Base-by-base conservation (phyloP, 2,329 filamentous ascomycete genomes). In the Coniochaeta prunicola region DNA sequence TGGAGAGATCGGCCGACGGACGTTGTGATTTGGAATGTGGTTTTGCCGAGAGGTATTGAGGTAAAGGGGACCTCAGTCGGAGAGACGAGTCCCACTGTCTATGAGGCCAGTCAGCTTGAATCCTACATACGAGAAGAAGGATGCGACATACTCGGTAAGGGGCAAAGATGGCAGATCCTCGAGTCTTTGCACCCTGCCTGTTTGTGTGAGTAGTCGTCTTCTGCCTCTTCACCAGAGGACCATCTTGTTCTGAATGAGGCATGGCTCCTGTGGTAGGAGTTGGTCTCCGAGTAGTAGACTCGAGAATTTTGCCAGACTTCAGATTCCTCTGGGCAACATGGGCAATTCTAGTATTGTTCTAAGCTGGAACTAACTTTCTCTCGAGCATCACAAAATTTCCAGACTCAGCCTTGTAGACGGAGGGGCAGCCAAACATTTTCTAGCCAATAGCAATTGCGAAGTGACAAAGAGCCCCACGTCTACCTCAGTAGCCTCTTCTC, bases 1-100 rank as follows among this genome's bases (percentile, higher is more conserved):
- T 99, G 94, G 53, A 99, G 82, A 60, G 88, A 91, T 67, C 87
- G 85, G 62, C 93, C 94, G 62, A 96, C 90, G 0, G 91, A 97
- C 31, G 94, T 99, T 34, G 94, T 97, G 73, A 99, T 91, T 72
- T 99, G 94, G 70, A 96, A 99, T 3, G 92, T 96, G 0, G 91
- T 93, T 75, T 96, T 96, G 59, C 94, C 94, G 17, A 96, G 80
- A 0, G 93, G 90, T 33, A 96, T 83, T 6, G 89, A 89, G 2
- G 93, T 92, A 70, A 99, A 97, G 0, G 94, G 93, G 0, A 97
- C 91, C 55, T 80, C 76, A 2, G 93, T 97, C 0, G 94, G 91
- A 5, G 94, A 97, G 1, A 99, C 91, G 33, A 99, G 81, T 17
- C 94, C 94, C 64, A 99, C 84, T 53, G 93, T 97, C 91, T 96